Conservation (phyloP, 495 filamentous ascomycete species). For the Hypoxylon fragiforme region DNA sequence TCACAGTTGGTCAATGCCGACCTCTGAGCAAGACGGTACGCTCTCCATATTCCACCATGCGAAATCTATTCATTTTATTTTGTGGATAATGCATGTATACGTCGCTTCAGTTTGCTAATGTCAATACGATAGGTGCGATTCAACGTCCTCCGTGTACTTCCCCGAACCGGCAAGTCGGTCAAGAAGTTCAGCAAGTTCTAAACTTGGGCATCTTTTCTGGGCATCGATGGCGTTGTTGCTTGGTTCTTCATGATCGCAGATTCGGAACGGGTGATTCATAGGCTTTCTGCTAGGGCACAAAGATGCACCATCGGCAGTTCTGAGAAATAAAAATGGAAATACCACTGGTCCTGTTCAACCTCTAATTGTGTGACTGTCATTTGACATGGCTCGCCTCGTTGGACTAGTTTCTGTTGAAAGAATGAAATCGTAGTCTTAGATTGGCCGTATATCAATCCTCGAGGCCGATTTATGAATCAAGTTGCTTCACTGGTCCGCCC, state of each 20-base stretch:
- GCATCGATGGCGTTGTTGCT: slow-evolving; percentile 58
- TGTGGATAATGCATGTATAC: not conserved
- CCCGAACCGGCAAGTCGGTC: slow-evolving; percentile 92
- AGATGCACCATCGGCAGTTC: slow-evolving; percentile 53
- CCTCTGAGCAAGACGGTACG: slow-evolving; percentile 98
- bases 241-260: slow-evolving; percentile 54
- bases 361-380: not conserved
- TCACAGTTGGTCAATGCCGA: slow-evolving; percentile 98
- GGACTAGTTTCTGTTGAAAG: too few species aligned
- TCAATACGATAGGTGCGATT: slow-evolving; percentile 76
- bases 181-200: slow-evolving; percentile 99
- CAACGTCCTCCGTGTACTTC: slow-evolving; percentile 97
- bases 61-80: not conserved
- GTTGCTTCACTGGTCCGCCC: too few species aligned
- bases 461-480: too few species aligned
- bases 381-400: not conserved
- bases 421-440: too few species aligned
- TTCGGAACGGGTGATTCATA: slow-evolving; percentile 52
- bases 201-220: slow-evolving; percentile 49
- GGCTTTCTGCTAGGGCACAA: slow-evolving; percentile 49
- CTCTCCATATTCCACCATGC: slow-evolving; percentile 23
- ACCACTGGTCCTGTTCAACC: slow-evolving; percentile 12
- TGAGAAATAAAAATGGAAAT: slow-evolving; percentile 45
- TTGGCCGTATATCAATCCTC: too few species aligned
- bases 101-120: slow-evolving; percentile 30